phyloP scores from a whole-genome alignment of 2,329 filamentous ascomycete species.

The Paracoccidioides brasiliensis region DNA sequence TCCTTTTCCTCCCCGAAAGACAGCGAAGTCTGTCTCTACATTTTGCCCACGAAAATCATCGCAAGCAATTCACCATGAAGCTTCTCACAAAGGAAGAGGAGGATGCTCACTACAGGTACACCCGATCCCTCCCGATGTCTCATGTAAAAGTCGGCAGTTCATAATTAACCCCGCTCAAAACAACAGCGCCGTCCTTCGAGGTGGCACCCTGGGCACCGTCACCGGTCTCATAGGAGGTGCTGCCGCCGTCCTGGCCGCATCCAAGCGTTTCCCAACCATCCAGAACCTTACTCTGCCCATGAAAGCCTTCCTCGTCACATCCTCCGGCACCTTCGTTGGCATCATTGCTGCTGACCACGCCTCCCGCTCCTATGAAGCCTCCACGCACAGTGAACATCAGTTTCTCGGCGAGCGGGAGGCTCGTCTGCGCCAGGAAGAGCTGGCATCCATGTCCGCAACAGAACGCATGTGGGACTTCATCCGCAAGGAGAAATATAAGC shows the following conservation, averaged over 20 bases:
- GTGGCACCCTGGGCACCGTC: constrained; percentile 60
- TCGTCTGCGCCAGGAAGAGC: constrained; percentile 42
- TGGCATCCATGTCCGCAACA: constrained; percentile 41
- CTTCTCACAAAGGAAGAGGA: constrained; percentile 91
- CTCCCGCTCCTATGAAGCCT: constrained; percentile 57
- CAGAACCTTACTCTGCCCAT: constrained; percentile 75
- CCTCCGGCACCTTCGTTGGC: constrained; percentile 66
- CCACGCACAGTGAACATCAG: constrained; percentile 52
- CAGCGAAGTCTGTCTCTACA: no score
- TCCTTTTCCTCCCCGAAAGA: no score
- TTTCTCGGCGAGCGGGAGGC: constrained; percentile 53
- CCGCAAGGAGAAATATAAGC: constrained; percentile 67
- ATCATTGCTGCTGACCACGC: constrained; percentile 75
- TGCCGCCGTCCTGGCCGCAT: constrained; percentile 54
- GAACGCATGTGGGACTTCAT: constrained; percentile 61
- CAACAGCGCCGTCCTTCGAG: constrained; percentile 56
- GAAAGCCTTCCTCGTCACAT: constrained; percentile 79
- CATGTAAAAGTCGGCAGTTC: not conserved
- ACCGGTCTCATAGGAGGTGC: constrained; percentile 55
- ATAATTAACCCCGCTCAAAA: constrained; percentile 5
- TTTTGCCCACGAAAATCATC: not conserved
- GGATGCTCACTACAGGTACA: constrained; percentile 62
- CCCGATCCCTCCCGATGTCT: not conserved
- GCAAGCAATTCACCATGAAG: constrained; percentile 56
- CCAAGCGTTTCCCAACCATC: constrained; percentile 62